phyloP scores from a whole-genome alignment of 75 land plant genomes.

The Ceratopteris richardii region DNA sequence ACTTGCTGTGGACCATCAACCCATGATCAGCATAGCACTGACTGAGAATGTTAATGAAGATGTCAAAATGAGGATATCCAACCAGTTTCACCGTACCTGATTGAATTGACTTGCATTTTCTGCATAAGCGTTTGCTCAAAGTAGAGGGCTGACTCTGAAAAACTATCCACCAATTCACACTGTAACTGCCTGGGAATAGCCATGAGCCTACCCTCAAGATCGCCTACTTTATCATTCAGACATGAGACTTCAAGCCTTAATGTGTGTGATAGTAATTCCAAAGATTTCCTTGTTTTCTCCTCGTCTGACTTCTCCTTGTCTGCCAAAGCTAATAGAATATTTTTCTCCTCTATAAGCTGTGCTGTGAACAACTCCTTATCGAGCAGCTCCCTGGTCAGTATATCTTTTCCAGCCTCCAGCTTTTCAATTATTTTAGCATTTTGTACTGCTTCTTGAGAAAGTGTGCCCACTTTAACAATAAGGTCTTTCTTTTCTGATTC shows the following conservation, averaged over 20 bases:
- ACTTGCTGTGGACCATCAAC: no score
- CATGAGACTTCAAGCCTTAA: conserved; percentile 1
- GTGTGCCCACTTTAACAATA: neutral
- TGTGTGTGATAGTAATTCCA: neutral
- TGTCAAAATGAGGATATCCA: no score
- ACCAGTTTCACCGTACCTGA: no score
- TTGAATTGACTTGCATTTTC: no score
- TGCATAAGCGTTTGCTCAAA: no score
- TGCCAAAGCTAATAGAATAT: neutral
- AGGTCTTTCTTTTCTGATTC: neutral
- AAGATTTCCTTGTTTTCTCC: neutral
- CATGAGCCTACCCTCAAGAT: neutral
- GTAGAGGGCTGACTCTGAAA: no score
- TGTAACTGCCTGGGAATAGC: neutral
- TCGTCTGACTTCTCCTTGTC: neutral
- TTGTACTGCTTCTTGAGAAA: neutral
- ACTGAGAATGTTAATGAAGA: no score
- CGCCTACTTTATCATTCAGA: neutral
- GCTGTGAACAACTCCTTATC: neutral
- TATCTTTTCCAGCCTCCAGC: neutral
- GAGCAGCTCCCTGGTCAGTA: neutral
- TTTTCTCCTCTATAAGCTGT: neutral
- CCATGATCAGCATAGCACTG: no score
- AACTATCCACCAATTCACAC: neutral
- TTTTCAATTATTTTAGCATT: neutral